Percentiles rank a stretch among this genome's conserved stretches.
These are phyloP conservation scores for Ceriops decandra DNA, from an alignment of 345 rosid species.

Conservation along the genomic window DNA sequence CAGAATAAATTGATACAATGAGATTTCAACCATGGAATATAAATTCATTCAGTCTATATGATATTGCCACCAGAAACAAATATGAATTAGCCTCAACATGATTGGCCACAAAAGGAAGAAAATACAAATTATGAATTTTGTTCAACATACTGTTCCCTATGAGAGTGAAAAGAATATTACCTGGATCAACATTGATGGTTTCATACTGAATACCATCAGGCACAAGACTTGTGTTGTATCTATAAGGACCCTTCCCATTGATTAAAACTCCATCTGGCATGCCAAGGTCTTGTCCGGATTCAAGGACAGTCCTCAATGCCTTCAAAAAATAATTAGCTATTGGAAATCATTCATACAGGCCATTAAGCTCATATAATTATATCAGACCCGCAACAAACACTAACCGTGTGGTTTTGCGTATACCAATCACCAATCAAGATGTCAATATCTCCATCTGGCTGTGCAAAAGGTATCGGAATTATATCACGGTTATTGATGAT, in stretches of 20 bases:
- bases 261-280: slow-evolving; percentile 6
- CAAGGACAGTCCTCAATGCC: not conserved
- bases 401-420: slow-evolving; percentile 65
- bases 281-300: not conserved
- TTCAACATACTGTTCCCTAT: not conserved
- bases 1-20: not conserved
- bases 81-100: too few relatives aligned
- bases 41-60: not conserved
- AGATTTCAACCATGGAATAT: not conserved
- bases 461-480: slow-evolving; percentile 67
- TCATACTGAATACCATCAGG: not conserved
- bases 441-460: slow-evolving; percentile 71
- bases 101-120: not conserved
- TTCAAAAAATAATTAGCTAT: not conserved
- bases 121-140: not conserved
- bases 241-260: slow-evolving; percentile 2
- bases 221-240: not conserved
- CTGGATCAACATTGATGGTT: slow-evolving; percentile 1
- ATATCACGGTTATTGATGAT: slow-evolving; percentile 3
- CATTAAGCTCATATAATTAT: not conserved
- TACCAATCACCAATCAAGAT: slow-evolving; percentile 89
- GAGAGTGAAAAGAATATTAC: not conserved
- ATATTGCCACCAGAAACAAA: too few relatives aligned
- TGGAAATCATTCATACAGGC: not conserved
- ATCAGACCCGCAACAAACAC: slow-evolving; percentile 19